These are phyloP conservation scores for Ophiostoma australiae DNA, from an alignment of 2,329 filamentous ascomycete genomes.

Conservation along the genomic window DNA sequence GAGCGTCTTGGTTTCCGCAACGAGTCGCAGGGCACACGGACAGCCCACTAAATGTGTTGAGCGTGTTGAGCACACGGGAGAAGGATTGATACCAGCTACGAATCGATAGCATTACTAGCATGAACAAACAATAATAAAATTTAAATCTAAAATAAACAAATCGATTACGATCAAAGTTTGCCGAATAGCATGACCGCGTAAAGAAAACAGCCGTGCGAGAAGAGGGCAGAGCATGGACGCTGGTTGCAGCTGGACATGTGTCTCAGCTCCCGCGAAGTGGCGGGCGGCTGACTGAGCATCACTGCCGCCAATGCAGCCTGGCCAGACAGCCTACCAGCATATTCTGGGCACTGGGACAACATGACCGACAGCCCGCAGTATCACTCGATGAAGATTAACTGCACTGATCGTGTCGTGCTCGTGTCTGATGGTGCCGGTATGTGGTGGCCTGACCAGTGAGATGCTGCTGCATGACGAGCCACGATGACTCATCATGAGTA, in stretches of 20 bases:
- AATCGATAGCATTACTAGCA: not conserved
- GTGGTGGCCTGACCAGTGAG: not conserved
- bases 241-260: too few relatives aligned
- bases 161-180: not conserved
- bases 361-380: not conserved
- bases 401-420: not conserved
- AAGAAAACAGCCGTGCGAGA: too few relatives aligned
- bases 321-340: not conserved
- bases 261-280: not conserved
- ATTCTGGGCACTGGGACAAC: not conserved
- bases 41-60: not conserved
- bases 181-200: too few relatives aligned
- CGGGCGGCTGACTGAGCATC: not conserved
- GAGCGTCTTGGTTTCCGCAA: constrained; percentile 51
- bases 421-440: not conserved
- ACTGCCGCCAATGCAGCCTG: not conserved
- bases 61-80: not conserved
- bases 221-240: too few relatives aligned
- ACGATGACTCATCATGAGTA: not conserved
- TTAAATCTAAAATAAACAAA: too few relatives aligned
- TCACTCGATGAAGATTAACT: not conserved
- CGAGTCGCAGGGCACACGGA: constrained; percentile 45
- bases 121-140: not conserved
- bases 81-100: not conserved
- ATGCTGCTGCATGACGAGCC: not conserved